Evolutionary conservation across 768 basidiomycete genomes (phyloP).

Genomic region (Lactarius hatsudake): DNA sequence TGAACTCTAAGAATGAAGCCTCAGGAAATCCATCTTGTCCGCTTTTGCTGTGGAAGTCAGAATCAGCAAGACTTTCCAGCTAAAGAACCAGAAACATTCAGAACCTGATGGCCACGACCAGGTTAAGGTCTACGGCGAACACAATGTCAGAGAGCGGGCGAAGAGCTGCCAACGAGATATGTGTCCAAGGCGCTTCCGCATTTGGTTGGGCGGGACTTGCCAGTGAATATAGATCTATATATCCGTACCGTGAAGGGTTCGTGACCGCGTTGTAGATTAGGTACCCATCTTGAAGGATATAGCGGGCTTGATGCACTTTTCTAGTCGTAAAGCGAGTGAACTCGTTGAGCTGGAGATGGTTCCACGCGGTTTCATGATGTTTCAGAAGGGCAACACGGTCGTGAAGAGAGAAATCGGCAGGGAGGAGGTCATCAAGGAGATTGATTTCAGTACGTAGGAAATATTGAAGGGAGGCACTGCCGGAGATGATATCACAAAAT

Average conservation of each 20-base stretch:
- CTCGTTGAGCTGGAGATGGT: neutral
- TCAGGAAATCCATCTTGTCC: neutral
- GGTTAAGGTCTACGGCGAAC: constrained; percentile 16
- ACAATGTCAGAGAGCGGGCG: neutral
- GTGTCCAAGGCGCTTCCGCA: constrained; percentile 1
- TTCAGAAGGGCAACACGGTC: constrained; percentile 3
- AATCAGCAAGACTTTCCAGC: neutral
- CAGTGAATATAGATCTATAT: constrained; percentile 10
- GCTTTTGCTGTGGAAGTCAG: neutral
- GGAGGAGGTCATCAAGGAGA: neutral
- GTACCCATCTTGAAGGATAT: constrained; percentile 2
- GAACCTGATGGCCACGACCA: constrained; percentile 15
- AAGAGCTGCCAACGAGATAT: neutral
- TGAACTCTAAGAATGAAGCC: constrained; percentile 11
- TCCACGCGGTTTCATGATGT: neutral
- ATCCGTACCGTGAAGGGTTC: constrained; percentile 1
- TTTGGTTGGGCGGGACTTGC: neutral
- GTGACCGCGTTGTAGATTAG: constrained; percentile 1
- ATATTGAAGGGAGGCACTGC: neutral
- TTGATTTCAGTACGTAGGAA: neutral
- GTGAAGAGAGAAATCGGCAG: neutral
- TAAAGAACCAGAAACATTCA: neutral
- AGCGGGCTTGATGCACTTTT: no score
- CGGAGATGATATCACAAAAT: neutral
- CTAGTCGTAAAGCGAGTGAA: neutral